Base-by-base conservation (phyloP, 345 rosid genomes). In the Camelina hispida region DNA sequence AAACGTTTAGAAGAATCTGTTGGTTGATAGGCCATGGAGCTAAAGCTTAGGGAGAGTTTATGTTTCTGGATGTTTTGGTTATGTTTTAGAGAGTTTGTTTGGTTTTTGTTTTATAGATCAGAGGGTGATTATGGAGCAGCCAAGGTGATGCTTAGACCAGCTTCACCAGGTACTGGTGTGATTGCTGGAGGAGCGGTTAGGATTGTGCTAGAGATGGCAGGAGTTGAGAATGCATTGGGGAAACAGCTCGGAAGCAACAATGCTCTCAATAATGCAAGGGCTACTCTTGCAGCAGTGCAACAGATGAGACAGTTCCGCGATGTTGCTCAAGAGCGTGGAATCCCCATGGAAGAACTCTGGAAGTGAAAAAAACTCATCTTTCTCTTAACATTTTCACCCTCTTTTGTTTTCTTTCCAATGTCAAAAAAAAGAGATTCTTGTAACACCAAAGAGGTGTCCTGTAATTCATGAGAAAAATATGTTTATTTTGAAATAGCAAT, bases 281-380 rank as follows among this genome's bases (percentile, higher is more conserved):
- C 98, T 3, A 84, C 96, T 0, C 84, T 94, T 56, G 97, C 85
- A 5, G 97, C 97, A 0, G 87, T 91, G 48, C 86, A 78, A 73
- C 82, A 86, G 77, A 91, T 94, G 96, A 90, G 87, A 82, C 91
- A 86, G 83, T 86, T 90, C 73, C 72, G 86, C 0, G 96, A 94
- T 53, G 97, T 90, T 42, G 97, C 98, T 64, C 84, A 64, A 15
- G 95, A 94, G 13, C 90, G 97, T 52, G 96, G 98, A 40, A 87
- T 91, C 66, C 97, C 96, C 63, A 87, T 91, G 96, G 97, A 91
- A 85, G 89, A 88, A 75, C 77, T 91, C 70, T 91, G 97, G 93
- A 88, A 88, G 78, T 88, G 87, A 89, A 23, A 89, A 16, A 28
- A 23, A 62, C 54, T 67, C 58, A 43, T 68, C 64, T 67, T 67